Percentiles rank a stretch among this genome's conserved stretches.
phyloP scores from a whole-genome alignment of 2,329 filamentous ascomycete genomes.

The Trichoderma gracile region DNA sequence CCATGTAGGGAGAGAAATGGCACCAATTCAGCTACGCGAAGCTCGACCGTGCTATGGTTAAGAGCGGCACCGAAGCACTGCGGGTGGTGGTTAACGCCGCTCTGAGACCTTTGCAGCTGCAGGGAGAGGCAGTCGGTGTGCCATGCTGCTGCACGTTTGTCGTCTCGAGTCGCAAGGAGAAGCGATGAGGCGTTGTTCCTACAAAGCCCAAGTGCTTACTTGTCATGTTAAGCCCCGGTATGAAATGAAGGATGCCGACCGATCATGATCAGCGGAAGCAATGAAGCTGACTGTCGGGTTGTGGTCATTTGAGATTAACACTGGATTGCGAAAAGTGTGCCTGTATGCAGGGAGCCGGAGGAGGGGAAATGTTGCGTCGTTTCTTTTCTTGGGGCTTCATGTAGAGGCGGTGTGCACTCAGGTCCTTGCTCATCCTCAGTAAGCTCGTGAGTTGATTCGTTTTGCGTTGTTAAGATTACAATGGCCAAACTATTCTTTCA shows the following conservation, averaged over 20 bases:
- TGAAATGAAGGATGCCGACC: neutral
- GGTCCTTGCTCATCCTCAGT: neutral
- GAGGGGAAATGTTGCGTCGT: too few relatives aligned
- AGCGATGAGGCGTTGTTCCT: neutral
- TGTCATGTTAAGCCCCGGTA: neutral
- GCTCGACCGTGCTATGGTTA: neutral
- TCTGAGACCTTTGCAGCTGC: neutral
- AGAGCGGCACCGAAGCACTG: neutral
- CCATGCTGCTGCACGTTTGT: neutral
- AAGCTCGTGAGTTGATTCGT: too few relatives aligned
- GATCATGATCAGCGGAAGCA: neutral
- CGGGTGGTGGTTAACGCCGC: constrained; percentile 8
- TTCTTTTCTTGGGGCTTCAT: neutral
- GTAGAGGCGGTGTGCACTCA: neutral
- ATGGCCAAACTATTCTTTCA: too few relatives aligned
- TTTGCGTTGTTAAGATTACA: too few relatives aligned
- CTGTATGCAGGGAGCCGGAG: neutral
- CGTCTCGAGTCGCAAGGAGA: neutral
- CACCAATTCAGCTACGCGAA: neutral
- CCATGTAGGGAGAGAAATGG: neutral
- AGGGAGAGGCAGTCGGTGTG: neutral
- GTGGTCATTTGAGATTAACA: neutral
- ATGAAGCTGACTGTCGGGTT: neutral
- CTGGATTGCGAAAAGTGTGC: neutral
- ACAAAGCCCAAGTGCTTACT: neutral